Evolutionary conservation across 805 yeast genomes (phyloP).

Genomic region (Candida corydali): DNA sequence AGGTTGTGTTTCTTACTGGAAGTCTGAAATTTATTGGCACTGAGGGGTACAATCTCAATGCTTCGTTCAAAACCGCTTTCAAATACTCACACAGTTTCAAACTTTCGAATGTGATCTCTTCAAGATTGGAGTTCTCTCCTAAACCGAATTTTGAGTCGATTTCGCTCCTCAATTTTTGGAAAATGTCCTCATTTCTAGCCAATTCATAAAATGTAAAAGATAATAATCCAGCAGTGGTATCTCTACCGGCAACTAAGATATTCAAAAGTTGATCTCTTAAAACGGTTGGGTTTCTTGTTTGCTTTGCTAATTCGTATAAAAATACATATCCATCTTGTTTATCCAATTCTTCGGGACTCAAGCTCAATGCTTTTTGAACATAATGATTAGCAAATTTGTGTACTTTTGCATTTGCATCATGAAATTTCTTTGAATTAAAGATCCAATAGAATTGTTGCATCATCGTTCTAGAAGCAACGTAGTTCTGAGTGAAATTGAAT

Average conservation of each 20-base stretch:
- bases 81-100: slow-evolving; percentile 37
- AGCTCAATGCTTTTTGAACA: slow-evolving; percentile 26
- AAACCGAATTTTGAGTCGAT: slow-evolving; percentile 26
- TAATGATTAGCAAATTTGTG: slow-evolving; percentile 25
- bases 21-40: slow-evolving; percentile 28
- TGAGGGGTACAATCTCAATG: slow-evolving; percentile 33
- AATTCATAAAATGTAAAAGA: slow-evolving; percentile 32
- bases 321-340: slow-evolving; percentile 29
- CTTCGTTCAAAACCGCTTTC: slow-evolving; percentile 33
- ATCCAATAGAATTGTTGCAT: slow-evolving; percentile 23
- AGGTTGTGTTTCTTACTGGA: slow-evolving; percentile 24
- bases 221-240: slow-evolving; percentile 39
- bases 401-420: slow-evolving; percentile 19
- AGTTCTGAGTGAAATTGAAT: slow-evolving; percentile 29
- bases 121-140: slow-evolving; percentile 25
- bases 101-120: slow-evolving; percentile 31
- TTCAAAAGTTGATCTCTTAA: slow-evolving; percentile 38
- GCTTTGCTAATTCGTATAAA: slow-evolving; percentile 35
- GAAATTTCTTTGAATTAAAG: slow-evolving; percentile 19
- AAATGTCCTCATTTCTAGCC: slow-evolving; percentile 30
- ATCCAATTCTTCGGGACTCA: slow-evolving; percentile 23
- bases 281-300: slow-evolving; percentile 30
- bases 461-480: slow-evolving; percentile 24
- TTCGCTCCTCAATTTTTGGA: slow-evolving; percentile 27
- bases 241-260: slow-evolving; percentile 40